Conservation (phyloP, 768 basidiomycete genomes). For the Mycena vulgaris region DNA sequence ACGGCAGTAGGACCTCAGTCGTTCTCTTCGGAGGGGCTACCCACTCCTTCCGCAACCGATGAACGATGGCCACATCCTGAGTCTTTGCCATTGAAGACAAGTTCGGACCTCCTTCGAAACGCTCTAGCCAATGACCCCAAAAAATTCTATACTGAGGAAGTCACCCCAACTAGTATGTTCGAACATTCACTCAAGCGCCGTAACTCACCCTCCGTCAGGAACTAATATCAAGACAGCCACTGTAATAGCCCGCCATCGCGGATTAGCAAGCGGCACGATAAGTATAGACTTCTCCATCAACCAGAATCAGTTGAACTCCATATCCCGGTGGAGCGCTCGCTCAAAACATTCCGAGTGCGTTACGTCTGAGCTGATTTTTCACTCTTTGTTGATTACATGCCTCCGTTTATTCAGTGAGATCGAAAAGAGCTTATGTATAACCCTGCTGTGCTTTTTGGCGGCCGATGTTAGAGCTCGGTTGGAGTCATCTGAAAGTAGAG, state of each 20-base stretch:
- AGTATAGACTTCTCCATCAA: constrained; percentile 44
- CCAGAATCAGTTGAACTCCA: constrained; percentile 35
- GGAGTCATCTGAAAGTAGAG: constrained; percentile 33
- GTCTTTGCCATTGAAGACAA: neutral
- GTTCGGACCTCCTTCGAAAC: constrained; percentile 1
- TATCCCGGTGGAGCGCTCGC: constrained; percentile 56
- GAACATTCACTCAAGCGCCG: neutral
- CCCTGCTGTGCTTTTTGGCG: constrained; percentile 57
- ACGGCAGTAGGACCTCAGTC: neutral
- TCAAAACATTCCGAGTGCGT: constrained; percentile 53
- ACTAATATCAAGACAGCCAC: constrained; percentile 15
- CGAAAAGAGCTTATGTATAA: constrained; percentile 57
- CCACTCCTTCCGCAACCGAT: neutral
- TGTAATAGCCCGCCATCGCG: constrained; percentile 46
- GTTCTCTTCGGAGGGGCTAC: neutral
- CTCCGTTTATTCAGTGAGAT: constrained; percentile 47
- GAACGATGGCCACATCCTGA: neutral
- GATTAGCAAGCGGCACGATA: constrained; percentile 38
- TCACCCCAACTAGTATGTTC: constrained; percentile 9
- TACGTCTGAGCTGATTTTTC: neutral
- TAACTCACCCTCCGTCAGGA: constrained; percentile 23
- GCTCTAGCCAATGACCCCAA: neutral
- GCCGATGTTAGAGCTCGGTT: constrained; percentile 31
- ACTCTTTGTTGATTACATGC: neutral
- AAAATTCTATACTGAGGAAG: neutral